Evolutionary conservation across 139 green algal species (phyloP).

Genomic region (Picochlorum sp.): DNA sequence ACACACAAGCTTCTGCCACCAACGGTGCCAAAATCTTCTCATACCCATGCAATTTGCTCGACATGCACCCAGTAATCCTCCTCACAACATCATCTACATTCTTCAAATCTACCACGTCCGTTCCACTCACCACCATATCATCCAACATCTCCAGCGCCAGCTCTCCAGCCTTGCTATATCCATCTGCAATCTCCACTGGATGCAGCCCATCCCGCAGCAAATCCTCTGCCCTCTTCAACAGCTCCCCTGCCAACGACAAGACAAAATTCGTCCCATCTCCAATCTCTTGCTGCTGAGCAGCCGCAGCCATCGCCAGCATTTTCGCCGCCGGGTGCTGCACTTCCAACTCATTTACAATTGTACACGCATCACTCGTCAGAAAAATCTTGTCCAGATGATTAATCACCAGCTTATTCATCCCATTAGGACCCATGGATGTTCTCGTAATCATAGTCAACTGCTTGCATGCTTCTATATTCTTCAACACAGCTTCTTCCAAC

Average conservation of each 20-base stretch:
- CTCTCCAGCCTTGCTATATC: constrained; percentile 76
- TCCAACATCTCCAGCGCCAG: constrained; percentile 82
- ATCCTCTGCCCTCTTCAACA: constrained; percentile 79
- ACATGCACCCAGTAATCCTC: constrained; percentile 70
- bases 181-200: constrained; percentile 87
- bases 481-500: constrained; percentile 93
- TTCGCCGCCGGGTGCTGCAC: constrained; percentile 95
- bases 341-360: constrained; percentile 93
- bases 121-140: constrained; percentile 58
- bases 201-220: constrained; percentile 88
- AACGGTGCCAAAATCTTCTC: constrained; percentile 77
- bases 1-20: constrained; percentile 88
- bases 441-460: constrained; percentile 82
- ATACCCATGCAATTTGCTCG: constrained; percentile 85
- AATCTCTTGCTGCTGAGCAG: constrained; percentile 91
- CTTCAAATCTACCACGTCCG: constrained; percentile 70
- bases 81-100: constrained; percentile 58
- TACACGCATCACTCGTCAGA: constrained; percentile 92
- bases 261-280: constrained; percentile 97
- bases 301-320: constrained; percentile 84
- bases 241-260: constrained; percentile 86
- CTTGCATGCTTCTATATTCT: constrained; percentile 98
- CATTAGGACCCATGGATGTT: constrained; percentile 92
- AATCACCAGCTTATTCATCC: constrained; percentile 99
- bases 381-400: constrained; percentile 99